Conservation (phyloP, 768 basidiomycete species). For the Psilocybe sp. region DNA sequence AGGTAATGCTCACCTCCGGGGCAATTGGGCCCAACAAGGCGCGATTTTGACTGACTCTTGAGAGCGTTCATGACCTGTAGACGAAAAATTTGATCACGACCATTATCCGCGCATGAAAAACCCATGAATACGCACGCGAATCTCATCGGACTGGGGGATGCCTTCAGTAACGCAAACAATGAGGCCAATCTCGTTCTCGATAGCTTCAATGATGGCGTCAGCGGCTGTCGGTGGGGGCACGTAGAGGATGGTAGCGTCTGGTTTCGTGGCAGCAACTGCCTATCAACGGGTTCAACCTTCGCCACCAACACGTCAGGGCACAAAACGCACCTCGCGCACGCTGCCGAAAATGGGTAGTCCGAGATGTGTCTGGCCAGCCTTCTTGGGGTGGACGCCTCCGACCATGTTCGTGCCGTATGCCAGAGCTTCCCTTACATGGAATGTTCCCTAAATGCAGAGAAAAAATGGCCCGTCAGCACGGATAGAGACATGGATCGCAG, state of each 20-base stretch:
- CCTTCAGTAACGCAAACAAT: constrained; percentile 99
- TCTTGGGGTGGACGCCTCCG: constrained; percentile 94
- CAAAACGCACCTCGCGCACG: constrained; percentile 74
- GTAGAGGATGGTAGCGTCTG: constrained; percentile 95
- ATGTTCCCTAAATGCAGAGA: constrained; percentile 70
- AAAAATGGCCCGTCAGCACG: not conserved
- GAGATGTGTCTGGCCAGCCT: constrained; percentile 93
- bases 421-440: constrained; percentile 91
- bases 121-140: constrained; percentile 63
- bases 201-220: constrained; percentile 97
- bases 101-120: not conserved
- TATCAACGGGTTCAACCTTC: constrained; percentile 25
- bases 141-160: constrained; percentile 96
- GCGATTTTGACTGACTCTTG: constrained; percentile 89
- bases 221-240: constrained; percentile 96
- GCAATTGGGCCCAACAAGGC: constrained; percentile 98
- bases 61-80: constrained; percentile 87
- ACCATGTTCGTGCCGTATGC: constrained; percentile 97
- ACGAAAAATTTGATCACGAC: constrained; percentile 2
- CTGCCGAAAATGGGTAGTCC: constrained; percentile 92
- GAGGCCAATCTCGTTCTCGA: constrained; percentile 95
- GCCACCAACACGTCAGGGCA: not conserved
- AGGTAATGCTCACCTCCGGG: constrained; percentile 57
- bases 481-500: not conserved
- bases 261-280: constrained; percentile 84